Evolutionary conservation across 2,329 filamentous ascomycete genomes (phyloP).

Genomic region (Zasmidium citrigriseum): DNA sequence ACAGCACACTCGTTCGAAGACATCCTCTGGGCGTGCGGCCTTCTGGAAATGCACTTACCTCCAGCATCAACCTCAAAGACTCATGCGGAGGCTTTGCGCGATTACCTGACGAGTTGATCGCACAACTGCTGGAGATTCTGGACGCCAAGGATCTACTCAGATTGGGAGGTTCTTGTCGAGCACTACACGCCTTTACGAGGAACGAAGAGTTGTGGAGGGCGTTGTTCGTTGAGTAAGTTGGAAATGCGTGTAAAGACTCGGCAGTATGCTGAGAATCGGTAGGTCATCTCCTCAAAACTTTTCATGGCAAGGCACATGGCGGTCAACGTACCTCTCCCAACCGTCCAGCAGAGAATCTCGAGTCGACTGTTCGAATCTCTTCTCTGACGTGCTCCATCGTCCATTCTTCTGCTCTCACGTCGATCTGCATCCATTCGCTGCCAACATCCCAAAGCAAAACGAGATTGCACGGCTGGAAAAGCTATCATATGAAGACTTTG

Average conservation of each 20-base stretch:
- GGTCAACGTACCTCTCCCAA: conserved; percentile 70
- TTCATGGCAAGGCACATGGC: conserved; percentile 81
- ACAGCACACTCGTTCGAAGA: conserved; percentile 59
- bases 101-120: conserved; percentile 79
- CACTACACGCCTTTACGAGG: conserved; percentile 80
- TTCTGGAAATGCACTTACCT: conserved; percentile 76
- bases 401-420: conserved; percentile 89
- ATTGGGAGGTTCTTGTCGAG: conserved; percentile 78
- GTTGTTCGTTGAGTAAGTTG: conserved; percentile 78
- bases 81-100: conserved; percentile 65
- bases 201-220: conserved; percentile 88
- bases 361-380: conserved; percentile 75
- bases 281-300: conserved; percentile 51
- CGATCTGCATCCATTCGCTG: conserved; percentile 64
- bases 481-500: conserved; percentile 72
- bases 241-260: conserved; percentile 13
- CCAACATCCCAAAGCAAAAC: conserved; percentile 72
- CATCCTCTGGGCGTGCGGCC: conserved; percentile 87
- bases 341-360: conserved; percentile 54
- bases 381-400: conserved; percentile 85
- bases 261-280: conserved; percentile 34
- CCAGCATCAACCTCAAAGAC: conserved; percentile 65
- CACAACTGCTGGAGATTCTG: conserved; percentile 73
- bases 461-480: conserved; percentile 69
- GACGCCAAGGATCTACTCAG: conserved; percentile 62